Base-by-base conservation (phyloP, 169 alveolate genomes). In the Toxoplasma gondii region DNA sequence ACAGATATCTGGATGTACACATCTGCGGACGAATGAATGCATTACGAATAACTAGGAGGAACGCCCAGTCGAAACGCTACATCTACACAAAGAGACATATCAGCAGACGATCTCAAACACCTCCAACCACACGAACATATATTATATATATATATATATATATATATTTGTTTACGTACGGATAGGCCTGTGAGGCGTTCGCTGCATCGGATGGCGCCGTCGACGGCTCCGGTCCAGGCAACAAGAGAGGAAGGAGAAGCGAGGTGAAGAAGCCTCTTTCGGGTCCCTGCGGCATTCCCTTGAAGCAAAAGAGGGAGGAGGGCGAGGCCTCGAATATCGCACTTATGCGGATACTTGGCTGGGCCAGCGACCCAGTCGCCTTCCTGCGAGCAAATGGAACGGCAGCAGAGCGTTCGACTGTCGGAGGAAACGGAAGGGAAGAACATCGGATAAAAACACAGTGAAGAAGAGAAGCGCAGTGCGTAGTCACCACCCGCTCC, bases 311-410 rank as follows among this genome's bases (percentile, higher is more conserved):
- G 41, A 29, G 90, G 67, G n/a, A 92, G 81, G 29, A 70, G 88
- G 36, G 95, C 92, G 0, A 92, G 80, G 69, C 88, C 95, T n/a
- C 88, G 95, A 34, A 78, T 67, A 78, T 92, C 95, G 80, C 92
- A 83, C 83, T 39, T 31, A 45, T 92, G 95, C 36, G 95, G 95
- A 54, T 67, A 92, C 36, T 91, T 91, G 80, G 92, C 45, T 16
- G 95, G 92, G 49, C 95, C 92, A 19, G 84, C 92, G 0, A 67
- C 92, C 95, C 95, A 92, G 41, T 88, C 91, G 36, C 86, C 94
- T 9, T 82, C 86, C 94, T 92, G 91, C 43, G 58, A 12, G 58
- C 22, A 49, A 49, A 49, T 4, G 58, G 58, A 49, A 64, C 38
- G 84, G 27, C 69, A 92, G 39, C 84, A 80, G 22, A 44, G 39